Base-by-base conservation (phyloP, 2,329 filamentous ascomycete genomes). In the Periconia sp. region DNA sequence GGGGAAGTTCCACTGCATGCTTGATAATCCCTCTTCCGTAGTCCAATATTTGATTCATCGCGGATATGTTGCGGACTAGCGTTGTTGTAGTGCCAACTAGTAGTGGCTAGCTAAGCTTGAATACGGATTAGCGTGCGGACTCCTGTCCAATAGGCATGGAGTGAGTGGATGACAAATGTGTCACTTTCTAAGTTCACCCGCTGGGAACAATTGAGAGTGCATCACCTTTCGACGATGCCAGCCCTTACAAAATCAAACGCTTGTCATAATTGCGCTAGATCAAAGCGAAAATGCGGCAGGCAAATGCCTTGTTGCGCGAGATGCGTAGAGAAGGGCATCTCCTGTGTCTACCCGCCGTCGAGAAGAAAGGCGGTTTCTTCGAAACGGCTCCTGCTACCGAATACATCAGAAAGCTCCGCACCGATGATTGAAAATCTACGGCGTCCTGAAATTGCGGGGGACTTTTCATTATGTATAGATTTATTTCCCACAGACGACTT, bases 251-350 rank as follows among this genome's bases (percentile, higher is more conserved):
- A 37, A 37, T 14, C 33, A 11, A 37, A 37, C 6, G 33, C 33
- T n/a, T 37, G 33, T 37, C 3, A n/a, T 5, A 37, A 5, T 37
- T 37, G 33, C 33, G 33, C 33, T 6, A 44, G 47, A 48, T 44
- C 52, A 0, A 55, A 55, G 42, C 52, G 52, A 1, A 55, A 51
- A 27, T 55, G 52, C 33, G 52, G 50, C 35, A 48, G 27, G 18
- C 27, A 45, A 2, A 15, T 45, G 18, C 52, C 48, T 30, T 50
- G 43, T 40, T 55, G 52, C 45, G 42, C 48, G 1, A 44, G 50
- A n/a, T 55, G 48, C 40, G 42, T 40, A 10, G 47, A 45, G 20
- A 55, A 51, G 20, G 18, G 33, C 13, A 19, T 55, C n/a, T n/a
- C 20, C 27, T 55, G 52, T 31, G 48, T 48, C 17, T 55, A 55